A percentile compares a stretch with the other conserved stretches of the same genome.
Conservation (phyloP, 2,329 filamentous ascomycete genomes). For the Emmonsiellopsis sp. region DNA sequence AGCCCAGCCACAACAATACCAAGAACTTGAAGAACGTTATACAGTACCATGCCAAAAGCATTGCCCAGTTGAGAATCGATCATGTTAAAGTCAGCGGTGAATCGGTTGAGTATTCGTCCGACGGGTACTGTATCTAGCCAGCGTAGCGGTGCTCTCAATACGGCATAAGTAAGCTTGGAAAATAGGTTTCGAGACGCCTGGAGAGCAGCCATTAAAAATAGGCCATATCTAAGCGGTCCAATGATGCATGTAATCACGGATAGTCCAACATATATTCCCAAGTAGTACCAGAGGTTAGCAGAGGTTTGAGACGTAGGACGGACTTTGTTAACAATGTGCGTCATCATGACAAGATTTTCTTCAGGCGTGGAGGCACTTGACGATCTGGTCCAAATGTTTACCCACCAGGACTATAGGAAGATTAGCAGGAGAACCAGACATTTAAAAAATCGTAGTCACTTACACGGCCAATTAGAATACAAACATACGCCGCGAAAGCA, state of each 20-base stretch:
- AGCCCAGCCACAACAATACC: constrained; percentile 58
- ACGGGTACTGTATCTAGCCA: constrained; percentile 75
- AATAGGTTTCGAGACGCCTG: constrained; percentile 62
- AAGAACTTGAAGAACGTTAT: constrained; percentile 52
- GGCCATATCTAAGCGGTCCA: constrained; percentile 54
- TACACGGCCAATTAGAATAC: constrained; percentile 43
- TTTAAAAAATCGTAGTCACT: constrained; percentile 14
- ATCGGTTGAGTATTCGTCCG: constrained; percentile 66
- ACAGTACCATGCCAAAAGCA: constrained; percentile 51
- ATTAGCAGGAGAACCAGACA: neutral
- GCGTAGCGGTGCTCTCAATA: constrained; percentile 63
- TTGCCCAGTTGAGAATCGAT: constrained; percentile 60
- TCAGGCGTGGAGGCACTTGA: constrained; percentile 12
- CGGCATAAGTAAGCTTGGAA: constrained; percentile 53
- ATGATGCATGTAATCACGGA: constrained; percentile 49
- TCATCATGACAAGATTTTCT: constrained; percentile 8
- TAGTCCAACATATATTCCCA: constrained; percentile 57
- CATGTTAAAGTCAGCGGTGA: constrained; percentile 66
- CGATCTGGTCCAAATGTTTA: constrained; percentile 37
- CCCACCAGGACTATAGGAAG: constrained; percentile 34
- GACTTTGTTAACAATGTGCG: constrained; percentile 4
- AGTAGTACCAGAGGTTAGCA: constrained; percentile 49
- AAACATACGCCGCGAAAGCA: constrained; percentile 48
- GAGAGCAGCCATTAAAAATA: constrained; percentile 56
- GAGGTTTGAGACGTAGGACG: neutral